phyloP scores from a whole-genome alignment of 495 filamentous ascomycete genomes.

The Hamigera avellanea region DNA sequence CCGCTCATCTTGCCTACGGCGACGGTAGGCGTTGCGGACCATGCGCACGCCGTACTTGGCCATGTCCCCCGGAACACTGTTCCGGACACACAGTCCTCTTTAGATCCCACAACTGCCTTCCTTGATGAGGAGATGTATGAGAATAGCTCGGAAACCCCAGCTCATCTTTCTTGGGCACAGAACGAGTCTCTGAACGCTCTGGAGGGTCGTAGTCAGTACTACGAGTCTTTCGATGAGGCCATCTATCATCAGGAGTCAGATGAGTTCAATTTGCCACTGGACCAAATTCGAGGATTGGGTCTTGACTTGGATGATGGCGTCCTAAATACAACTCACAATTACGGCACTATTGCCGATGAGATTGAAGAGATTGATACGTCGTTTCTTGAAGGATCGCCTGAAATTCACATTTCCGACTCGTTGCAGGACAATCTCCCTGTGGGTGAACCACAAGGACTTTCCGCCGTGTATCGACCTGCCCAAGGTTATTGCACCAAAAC shows the following conservation, averaged over 20 bases:
- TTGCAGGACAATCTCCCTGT: not conserved
- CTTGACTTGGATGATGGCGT: not conserved
- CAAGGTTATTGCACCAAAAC: not conserved
- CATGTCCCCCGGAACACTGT: too few relatives aligned
- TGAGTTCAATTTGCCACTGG: not conserved
- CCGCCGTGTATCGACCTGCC: not conserved
- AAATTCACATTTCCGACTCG: not conserved
- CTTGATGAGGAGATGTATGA: not conserved
- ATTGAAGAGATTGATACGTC: not conserved
- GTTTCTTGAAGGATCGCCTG: not conserved
- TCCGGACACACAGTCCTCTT: too few relatives aligned
- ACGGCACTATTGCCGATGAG: not conserved
- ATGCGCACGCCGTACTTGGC: not conserved
- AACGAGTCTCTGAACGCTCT: conserved; percentile 15
- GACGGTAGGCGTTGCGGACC: conserved; percentile 3
- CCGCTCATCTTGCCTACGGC: conserved; percentile 7
- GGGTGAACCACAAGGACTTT: too few relatives aligned
- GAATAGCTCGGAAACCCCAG: too few relatives aligned
- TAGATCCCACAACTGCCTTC: not conserved
- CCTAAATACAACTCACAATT: not conserved
- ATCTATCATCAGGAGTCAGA: too few relatives aligned
- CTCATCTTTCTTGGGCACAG: conserved; percentile 4
- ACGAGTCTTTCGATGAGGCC: conserved; percentile 7
- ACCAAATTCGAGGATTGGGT: not conserved
- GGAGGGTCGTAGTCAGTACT: conserved; percentile 9